A percentile compares a stretch with the other conserved stretches of the same genome.
phyloP scores from a whole-genome alignment of 192 early-diverging fungal genomes.

The Backusella mclennaniae region DNA sequence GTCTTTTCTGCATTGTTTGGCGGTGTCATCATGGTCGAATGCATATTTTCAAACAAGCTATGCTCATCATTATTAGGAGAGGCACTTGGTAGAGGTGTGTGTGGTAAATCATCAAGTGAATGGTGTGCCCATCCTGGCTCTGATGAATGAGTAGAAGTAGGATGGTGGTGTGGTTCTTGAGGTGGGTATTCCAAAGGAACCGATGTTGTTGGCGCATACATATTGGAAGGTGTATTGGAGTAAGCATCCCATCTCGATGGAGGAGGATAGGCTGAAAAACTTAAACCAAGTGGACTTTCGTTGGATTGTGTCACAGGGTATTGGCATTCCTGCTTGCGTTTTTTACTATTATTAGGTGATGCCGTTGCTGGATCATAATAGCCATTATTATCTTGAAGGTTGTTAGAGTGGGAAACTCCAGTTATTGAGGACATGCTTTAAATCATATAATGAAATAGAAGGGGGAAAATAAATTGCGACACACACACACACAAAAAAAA shows the following conservation, averaged over 20 bases:
- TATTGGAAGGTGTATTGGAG: background rate
- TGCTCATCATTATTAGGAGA: background rate
- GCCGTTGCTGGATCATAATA: background rate
- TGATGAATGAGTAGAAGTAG: background rate
- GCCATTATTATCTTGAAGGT: background rate
- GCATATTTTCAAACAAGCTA: slow-evolving; percentile 1
- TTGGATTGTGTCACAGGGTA: slow-evolving; percentile 2
- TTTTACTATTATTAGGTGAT: slow-evolving; percentile 6
- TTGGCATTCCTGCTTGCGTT: background rate
- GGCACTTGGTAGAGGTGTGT: background rate
- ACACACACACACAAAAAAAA: background rate
- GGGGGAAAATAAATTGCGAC: background rate
- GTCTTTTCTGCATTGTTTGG: background rate
- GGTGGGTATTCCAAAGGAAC: background rate
- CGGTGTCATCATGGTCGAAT: slow-evolving; percentile 2
- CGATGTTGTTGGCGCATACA: background rate
- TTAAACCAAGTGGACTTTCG: background rate
- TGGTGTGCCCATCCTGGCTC: background rate
- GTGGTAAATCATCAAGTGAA: slow-evolving; percentile 2
- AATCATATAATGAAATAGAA: background rate
- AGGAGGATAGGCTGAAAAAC: background rate
- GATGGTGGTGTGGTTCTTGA: background rate
- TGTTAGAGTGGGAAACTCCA: background rate
- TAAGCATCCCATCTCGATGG: background rate
- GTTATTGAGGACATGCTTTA: slow-evolving; percentile 1